These are phyloP conservation scores for Cylindrodendrum hubeiense DNA, from an alignment of 2,329 filamentous ascomycete species.

Conservation along the genomic window DNA sequence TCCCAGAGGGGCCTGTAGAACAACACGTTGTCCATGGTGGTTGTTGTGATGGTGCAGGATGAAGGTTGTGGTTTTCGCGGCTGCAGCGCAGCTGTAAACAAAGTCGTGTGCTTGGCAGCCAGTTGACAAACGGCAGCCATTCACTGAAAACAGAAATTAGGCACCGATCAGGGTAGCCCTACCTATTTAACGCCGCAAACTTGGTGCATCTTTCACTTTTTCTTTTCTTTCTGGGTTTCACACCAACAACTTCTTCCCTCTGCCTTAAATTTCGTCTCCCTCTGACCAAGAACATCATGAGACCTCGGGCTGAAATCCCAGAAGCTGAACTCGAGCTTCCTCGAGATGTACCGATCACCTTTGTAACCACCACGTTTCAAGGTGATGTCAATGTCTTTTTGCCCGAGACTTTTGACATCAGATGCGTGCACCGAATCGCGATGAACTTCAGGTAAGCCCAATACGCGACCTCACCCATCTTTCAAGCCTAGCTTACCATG, in stretches of 20 bases:
- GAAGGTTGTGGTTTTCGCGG: background rate
- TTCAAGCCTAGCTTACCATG: conserved; percentile 9
- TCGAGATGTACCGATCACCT: conserved; percentile 36
- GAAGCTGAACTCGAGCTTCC: conserved; percentile 3
- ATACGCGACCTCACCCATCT: no score
- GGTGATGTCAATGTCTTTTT: conserved; percentile 45
- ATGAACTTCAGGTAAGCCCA: conserved; percentile 43
- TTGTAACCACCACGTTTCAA: conserved; percentile 38
- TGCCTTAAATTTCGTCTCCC: background rate
- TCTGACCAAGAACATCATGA: background rate
- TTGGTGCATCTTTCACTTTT: background rate
- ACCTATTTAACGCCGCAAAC: background rate
- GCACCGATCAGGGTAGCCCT: background rate
- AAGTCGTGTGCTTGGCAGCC: background rate
- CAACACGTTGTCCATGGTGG: conserved; percentile 4
- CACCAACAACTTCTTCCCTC: background rate
- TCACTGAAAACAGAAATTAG: background rate
- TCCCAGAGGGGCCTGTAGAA: background rate
- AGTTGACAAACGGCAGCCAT: background rate
- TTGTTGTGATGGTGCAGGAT: background rate
- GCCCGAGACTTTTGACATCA: conserved; percentile 33
- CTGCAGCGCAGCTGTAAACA: background rate
- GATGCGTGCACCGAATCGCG: conserved; percentile 36
- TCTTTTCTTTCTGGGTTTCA: background rate
- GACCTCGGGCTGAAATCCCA: background rate